These are phyloP conservation scores for Carnegiea gigantea DNA, from an alignment of 179 eudicot genomes.

Conservation along the genomic window DNA sequence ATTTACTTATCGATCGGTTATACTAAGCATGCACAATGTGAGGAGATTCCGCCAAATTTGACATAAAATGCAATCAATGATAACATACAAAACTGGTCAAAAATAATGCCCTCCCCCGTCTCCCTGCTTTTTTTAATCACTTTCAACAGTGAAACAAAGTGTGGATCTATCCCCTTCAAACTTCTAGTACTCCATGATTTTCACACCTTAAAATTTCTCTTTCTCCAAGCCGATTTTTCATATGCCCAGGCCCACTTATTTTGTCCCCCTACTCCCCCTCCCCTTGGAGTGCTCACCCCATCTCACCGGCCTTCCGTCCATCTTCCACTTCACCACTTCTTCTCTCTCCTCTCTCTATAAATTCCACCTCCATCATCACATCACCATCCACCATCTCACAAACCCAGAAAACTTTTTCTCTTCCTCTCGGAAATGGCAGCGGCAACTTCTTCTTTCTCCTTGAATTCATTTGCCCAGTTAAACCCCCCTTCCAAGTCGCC, in stretches of 20 bases:
- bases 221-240: background rate
- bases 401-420: background rate
- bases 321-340: background rate
- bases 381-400: background rate
- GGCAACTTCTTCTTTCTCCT: background rate
- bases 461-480: background rate
- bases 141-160: too few relatives aligned
- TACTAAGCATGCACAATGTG: too few relatives aligned
- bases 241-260: background rate
- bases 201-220: background rate
- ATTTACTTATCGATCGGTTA: too few relatives aligned
- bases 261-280: background rate
- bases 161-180: too few relatives aligned
- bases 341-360: background rate
- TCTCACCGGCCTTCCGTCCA: background rate
- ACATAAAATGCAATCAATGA: too few relatives aligned
- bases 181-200: background rate
- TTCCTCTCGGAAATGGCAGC: background rate
- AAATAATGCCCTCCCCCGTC: too few relatives aligned
- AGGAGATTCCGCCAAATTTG: too few relatives aligned
- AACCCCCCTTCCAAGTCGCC: background rate
- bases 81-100: too few relatives aligned
- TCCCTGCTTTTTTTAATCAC: too few relatives aligned
- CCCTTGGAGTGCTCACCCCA: background rate
- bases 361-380: background rate